phyloP scores from a whole-genome alignment of 768 basidiomycete species.

The Trametes meyenii region DNA sequence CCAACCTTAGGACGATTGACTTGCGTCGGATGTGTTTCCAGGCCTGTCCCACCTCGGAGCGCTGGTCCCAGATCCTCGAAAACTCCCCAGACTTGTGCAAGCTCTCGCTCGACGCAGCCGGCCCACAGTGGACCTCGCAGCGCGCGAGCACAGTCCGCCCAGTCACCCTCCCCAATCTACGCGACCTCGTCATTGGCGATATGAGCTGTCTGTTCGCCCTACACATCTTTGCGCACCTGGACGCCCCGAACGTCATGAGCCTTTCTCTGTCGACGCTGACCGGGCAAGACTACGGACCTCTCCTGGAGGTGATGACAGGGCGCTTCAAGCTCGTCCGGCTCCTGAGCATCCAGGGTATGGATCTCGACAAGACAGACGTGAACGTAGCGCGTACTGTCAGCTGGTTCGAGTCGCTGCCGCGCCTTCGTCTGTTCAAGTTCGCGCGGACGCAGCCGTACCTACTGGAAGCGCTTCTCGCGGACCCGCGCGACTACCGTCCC shows the following conservation, averaged over 20 bases:
- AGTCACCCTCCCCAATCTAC: slow-evolving; percentile 51
- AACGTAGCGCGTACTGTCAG: slow-evolving; percentile 41
- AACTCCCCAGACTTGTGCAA: slow-evolving; percentile 48
- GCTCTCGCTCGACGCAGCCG: slow-evolving; percentile 64
- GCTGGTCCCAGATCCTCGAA: slow-evolving; percentile 46
- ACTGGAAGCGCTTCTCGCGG: slow-evolving; percentile 51
- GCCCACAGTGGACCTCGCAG: slow-evolving; percentile 31
- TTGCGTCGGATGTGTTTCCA: slow-evolving; percentile 61
- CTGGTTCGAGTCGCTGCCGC: slow-evolving; percentile 63
- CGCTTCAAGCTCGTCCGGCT: slow-evolving; percentile 56
- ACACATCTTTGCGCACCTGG: slow-evolving; percentile 50
- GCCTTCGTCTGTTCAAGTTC: slow-evolving; percentile 38
- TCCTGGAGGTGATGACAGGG: slow-evolving; percentile 50
- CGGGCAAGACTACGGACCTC: slow-evolving; percentile 52
- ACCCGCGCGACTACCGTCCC: slow-evolving; percentile 34
- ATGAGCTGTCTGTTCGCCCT: slow-evolving; percentile 51
- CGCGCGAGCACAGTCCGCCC: slow-evolving; percentile 31
- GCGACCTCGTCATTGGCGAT: slow-evolving; percentile 59
- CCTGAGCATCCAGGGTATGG: slow-evolving; percentile 53
- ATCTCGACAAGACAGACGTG: slow-evolving; percentile 34
- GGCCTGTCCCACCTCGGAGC: slow-evolving; percentile 48
- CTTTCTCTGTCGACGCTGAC: slow-evolving; percentile 58
- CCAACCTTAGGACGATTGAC: slow-evolving; percentile 65
- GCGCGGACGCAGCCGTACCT: slow-evolving; percentile 35
- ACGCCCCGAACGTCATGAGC: slow-evolving; percentile 59